Base-by-base conservation (phyloP, 1,284 basidiomycete genomes). In the Thecaphora thlaspeos region DNA sequence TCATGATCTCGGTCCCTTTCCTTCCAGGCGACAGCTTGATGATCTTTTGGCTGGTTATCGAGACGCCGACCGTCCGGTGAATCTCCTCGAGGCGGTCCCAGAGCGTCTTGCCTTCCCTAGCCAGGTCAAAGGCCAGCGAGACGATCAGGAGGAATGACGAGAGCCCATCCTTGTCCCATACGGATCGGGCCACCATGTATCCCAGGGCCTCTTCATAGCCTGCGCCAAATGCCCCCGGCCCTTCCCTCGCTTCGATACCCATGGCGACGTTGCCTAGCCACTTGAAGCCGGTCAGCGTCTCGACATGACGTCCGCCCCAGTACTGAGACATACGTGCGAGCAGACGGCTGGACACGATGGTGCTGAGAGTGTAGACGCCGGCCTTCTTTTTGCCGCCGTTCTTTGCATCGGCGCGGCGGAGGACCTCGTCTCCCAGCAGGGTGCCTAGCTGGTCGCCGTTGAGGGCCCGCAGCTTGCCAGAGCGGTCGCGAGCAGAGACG, bases 191-290 rank as follows among this genome's bases (percentile, higher is more conserved):
- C 22, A 59, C 66, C 67, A 73, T 71, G 61, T 73, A 73, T 0
- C 71, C 71, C 3, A 73, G 51, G n/a, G 71, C 71, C 34, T 73
- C 71, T 36, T 73, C 71, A 58, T 73, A 73, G 5, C 66, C 71
- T 26, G 71, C 71, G 2, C 55, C 57, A 45, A 73, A 73, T 11
- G 60, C 49, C 3, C 65, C 57, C 4, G 50, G 41, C 28, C 68
- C 69, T 36, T 66, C 46, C 1, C 59, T 43, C 1, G 49, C 57
- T 22, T 66, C 53, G 19, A 70, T 60, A 12, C 49, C 51, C 15
- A 54, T 52, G 11, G 71, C 71, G 1, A 68, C 66, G 23, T 65
- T 57, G 10, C 71, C 71, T 40, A 73, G 68, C 71, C 71, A 73
- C 53, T 73, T 73, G 71, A 73, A 73, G 2, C 71, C 71, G 1